These are phyloP conservation scores for Nicotiana noctiflora DNA, from an alignment of 257 asterid species.

Conservation along the genomic window DNA sequence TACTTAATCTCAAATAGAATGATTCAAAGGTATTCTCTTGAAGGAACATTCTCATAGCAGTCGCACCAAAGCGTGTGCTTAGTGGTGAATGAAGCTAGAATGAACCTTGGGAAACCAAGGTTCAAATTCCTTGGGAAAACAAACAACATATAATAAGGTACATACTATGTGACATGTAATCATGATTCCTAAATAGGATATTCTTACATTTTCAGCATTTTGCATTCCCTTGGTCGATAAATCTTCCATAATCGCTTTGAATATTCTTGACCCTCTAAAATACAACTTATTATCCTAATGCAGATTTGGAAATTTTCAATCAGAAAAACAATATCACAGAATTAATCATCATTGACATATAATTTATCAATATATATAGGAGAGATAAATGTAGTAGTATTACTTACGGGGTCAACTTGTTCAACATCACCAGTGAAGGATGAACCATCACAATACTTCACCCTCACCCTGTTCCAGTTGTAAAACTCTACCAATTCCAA, in stretches of 20 bases:
- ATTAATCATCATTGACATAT: background rate
- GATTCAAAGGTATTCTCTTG: too few relatives aligned
- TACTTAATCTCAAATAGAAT: too few relatives aligned
- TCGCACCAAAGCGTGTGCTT: too few relatives aligned
- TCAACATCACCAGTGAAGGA: constrained; percentile 78
- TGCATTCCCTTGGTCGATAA: constrained; percentile 34
- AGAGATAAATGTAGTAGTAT: background rate
- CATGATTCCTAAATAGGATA: background rate
- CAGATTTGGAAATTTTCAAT: background rate
- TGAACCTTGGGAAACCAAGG: too few relatives aligned
- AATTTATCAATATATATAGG: too few relatives aligned
- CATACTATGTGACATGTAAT: background rate
- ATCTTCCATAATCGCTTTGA: constrained; percentile 2
- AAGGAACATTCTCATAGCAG: too few relatives aligned
- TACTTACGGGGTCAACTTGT: constrained; percentile 64
- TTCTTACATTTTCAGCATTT: constrained; percentile 29
- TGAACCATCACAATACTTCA: constrained; percentile 81
- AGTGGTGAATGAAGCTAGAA: too few relatives aligned
- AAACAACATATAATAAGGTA: too few relatives aligned
- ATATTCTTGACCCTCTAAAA: constrained; percentile 30
- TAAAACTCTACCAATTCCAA: constrained; percentile 44
- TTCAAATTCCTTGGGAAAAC: too few relatives aligned
- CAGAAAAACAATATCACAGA: background rate
- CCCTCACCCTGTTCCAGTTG: constrained; percentile 66
- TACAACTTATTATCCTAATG: constrained; percentile 23